Conservation (phyloP, 495 filamentous ascomycete species). For the Talaromyces proteolyticus region DNA sequence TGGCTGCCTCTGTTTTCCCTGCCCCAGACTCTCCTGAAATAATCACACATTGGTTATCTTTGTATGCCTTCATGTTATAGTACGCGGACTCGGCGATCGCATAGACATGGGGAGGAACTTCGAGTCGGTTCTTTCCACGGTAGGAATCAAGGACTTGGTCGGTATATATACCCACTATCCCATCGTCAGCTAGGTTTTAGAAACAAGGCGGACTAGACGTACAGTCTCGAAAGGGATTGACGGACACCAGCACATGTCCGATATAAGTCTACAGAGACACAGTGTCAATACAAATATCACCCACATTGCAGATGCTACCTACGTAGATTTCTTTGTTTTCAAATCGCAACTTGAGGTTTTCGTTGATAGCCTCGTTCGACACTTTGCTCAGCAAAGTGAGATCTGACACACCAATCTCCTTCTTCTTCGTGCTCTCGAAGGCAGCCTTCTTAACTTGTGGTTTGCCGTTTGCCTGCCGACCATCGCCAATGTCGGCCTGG, state of each 20-base stretch:
- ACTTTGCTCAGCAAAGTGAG: constrained; percentile 97
- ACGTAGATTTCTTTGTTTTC: constrained; percentile 95
- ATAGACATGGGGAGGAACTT: constrained; percentile 95
- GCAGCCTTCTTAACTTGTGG: constrained; percentile 87
- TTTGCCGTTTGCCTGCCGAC: constrained; percentile 43
- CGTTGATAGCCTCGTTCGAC: constrained; percentile 98
- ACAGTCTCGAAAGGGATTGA: constrained; percentile 96
- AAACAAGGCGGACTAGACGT: constrained; percentile 26
- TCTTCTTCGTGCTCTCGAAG: constrained; percentile 96
- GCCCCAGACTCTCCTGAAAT: constrained; percentile 98
- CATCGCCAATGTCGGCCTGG: constrained; percentile 39
- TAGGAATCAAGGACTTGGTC: constrained; percentile 87
- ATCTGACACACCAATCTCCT: constrained; percentile 98
- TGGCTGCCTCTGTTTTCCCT: constrained; percentile 99
- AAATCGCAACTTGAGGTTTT: constrained; percentile 96
- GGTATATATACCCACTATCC: constrained; percentile 90
- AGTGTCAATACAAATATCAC: background rate
- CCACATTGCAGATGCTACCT: constrained; percentile 16
- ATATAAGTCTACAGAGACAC: constrained; percentile 74
- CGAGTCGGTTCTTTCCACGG: constrained; percentile 91
- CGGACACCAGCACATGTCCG: constrained; percentile 98
- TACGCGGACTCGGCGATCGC: constrained; percentile 94
- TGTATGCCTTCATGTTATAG: constrained; percentile 99
- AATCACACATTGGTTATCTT: constrained; percentile 98
- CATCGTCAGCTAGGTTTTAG: background rate